These are phyloP conservation scores for Colletotrichum truncatum DNA, from an alignment of 2,329 filamentous ascomycete genomes.

Conservation along the genomic window DNA sequence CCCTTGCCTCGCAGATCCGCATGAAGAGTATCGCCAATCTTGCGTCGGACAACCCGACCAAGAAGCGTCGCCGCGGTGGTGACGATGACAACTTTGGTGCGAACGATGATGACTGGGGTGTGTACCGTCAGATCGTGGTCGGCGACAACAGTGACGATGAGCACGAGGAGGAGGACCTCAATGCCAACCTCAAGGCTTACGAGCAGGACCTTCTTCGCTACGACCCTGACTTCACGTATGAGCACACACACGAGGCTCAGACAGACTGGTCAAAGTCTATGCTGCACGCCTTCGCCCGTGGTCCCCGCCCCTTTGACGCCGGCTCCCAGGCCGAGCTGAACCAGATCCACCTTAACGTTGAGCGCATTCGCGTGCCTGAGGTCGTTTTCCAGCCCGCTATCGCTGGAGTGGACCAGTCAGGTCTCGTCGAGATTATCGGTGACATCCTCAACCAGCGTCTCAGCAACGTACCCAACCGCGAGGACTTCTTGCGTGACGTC, in stretches of 20 bases:
- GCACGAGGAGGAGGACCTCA: constrained; percentile 90
- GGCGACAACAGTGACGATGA: constrained; percentile 86
- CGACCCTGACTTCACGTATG: constrained; percentile 89
- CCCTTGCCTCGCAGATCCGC: constrained; percentile 91
- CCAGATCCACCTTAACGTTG: constrained; percentile 95
- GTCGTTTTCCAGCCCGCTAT: constrained; percentile 93
- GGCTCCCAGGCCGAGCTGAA: constrained; percentile 82
- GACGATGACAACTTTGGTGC: constrained; percentile 98
- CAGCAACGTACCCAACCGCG: constrained; percentile 62
- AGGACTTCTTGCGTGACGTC: constrained; percentile 82
- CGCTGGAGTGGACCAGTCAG: constrained; percentile 91
- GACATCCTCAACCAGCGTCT: constrained; percentile 90
- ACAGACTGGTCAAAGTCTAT: constrained; percentile 94
- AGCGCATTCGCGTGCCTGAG: constrained; percentile 93
- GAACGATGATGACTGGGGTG: constrained; percentile 97
- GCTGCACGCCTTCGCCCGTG: constrained; percentile 88
- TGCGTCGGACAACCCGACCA: constrained; percentile 85
- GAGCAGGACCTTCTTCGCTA: constrained; percentile 87
- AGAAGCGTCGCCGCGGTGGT: constrained; percentile 85
- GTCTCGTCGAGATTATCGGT: constrained; percentile 89
- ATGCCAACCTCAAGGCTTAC: constrained; percentile 75
- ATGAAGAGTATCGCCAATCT: constrained; percentile 99
- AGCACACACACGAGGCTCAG: constrained; percentile 91
- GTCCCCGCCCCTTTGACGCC: constrained; percentile 85
- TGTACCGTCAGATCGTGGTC: constrained; percentile 91